Evolutionary conservation across 139 green algal species (phyloP).

Genomic region (Bryopsis sp.): DNA sequence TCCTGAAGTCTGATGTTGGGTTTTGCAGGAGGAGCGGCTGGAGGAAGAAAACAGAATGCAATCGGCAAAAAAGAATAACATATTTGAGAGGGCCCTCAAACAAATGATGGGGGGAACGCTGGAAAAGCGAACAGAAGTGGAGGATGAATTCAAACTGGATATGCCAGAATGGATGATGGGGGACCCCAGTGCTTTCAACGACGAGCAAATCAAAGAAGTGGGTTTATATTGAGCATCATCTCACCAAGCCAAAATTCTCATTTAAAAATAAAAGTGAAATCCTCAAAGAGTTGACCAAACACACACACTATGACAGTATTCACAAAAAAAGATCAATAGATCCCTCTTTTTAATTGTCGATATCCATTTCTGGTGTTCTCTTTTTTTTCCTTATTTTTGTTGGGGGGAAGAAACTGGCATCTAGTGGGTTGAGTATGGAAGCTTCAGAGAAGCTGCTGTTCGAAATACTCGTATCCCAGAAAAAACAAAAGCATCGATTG

Average conservation of each 20-base stretch:
- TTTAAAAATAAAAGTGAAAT: too few relatives aligned
- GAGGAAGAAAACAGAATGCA: not conserved
- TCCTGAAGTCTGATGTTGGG: not conserved
- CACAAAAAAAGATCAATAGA: not conserved
- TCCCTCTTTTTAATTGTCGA: not conserved
- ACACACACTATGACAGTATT: too few relatives aligned
- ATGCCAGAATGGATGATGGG: slow-evolving; percentile 35
- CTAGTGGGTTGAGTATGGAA: not conserved
- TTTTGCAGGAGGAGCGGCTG: not conserved
- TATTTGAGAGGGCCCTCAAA: slow-evolving; percentile 25
- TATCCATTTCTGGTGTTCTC: too few relatives aligned
- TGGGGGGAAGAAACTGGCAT: not conserved
- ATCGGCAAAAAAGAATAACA: not conserved
- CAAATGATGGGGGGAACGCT: slow-evolving; percentile 44
- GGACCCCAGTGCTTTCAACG: slow-evolving; percentile 33
- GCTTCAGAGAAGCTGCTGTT: not conserved
- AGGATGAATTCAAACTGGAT: slow-evolving; percentile 23
- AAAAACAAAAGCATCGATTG: not conserved
- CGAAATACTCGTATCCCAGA: not conserved
- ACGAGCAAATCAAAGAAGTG: slow-evolving; percentile 25
- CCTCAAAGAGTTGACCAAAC: too few relatives aligned
- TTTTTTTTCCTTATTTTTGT: not conserved
- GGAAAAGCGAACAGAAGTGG: slow-evolving; percentile 11
- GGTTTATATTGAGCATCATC: too few relatives aligned
- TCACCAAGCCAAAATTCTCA: too few relatives aligned